Base-by-base conservation (phyloP, 306 rosid species). In the Trifolium subterraneum region DNA sequence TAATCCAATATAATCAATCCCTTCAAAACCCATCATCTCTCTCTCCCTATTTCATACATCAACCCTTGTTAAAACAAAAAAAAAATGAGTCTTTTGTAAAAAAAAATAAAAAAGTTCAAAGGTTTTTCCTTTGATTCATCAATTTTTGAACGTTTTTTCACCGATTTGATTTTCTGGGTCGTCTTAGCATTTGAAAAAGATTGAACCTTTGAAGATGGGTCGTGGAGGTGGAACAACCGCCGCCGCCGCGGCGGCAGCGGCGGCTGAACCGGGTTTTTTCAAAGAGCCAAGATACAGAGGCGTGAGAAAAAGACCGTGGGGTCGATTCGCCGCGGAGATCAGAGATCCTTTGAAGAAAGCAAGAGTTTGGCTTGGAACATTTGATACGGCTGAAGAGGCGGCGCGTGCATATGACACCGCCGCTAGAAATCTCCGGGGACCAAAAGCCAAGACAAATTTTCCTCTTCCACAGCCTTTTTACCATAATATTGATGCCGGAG, bases 321-420 rank as follows among this genome's bases (percentile, higher is more conserved):
- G 98, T 0, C 80, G 96, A 70, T 93, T 89, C 82, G 97, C 98
- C 15, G 98, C 98, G 25, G 98, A 93, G 91, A 93, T 93, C 92
- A 88, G 98, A 78, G 98, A 93, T 83, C 97, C 97, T 2, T 64
- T 89, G 90, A 90, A 90, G 83, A 93, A 93, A 65, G 84, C 90
- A 7, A 79, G 98, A 45, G 96, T 93, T 19, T 93, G 98, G 98
- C 90, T 93, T 0, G 98, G 98, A 6, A 93, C 98, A 1, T 93
- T 93, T 33, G 92, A 93, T 59, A 86, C 93, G 2, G 97, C 98
- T 1, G 98, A 90, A 72, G 97, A 90, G 15, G 98, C 98, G 44
- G 98, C 98, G 6, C 89, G 90, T 38, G 98, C 98, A 5, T 93
- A 93, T 72, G 98, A 93, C 63, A 38, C 88, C 10, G 98, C 98